These are phyloP conservation scores for Diaporthe amygdali DNA, from an alignment of 2,329 filamentous ascomycete species.

Conservation along the genomic window DNA sequence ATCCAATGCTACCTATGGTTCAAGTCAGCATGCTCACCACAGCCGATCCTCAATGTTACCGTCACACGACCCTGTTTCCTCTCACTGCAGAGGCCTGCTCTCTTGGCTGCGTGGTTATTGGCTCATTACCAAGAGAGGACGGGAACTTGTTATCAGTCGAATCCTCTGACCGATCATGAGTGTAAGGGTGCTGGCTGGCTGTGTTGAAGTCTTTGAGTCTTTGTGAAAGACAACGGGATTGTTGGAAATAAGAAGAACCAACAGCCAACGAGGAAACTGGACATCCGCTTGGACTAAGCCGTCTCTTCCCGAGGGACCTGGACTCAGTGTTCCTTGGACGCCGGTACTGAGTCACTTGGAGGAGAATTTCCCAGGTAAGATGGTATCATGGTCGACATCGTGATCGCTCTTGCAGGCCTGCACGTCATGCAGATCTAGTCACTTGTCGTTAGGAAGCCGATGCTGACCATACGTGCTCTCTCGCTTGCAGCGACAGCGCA, in stretches of 20 bases:
- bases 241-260: neutral
- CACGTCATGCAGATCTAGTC: conserved; percentile 20
- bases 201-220: neutral
- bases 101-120: neutral
- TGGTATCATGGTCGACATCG: neutral
- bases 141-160: neutral
- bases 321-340: neutral
- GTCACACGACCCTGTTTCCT: neutral
- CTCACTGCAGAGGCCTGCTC: neutral
- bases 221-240: too few species aligned
- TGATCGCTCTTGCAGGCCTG: neutral
- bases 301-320: neutral
- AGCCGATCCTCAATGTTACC: neutral
- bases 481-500: conserved; percentile 25
- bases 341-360: neutral
- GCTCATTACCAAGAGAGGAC: neutral
- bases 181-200: too few species aligned
- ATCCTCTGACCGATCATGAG: neutral
- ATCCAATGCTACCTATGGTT: neutral
- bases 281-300: neutral
- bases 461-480: neutral
- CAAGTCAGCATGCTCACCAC: neutral
- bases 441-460: conserved; percentile 23
- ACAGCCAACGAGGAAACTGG: neutral
- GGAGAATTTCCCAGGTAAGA: neutral